phyloP scores from a whole-genome alignment of 495 filamentous ascomycete species.

The Xylaria castorea region DNA sequence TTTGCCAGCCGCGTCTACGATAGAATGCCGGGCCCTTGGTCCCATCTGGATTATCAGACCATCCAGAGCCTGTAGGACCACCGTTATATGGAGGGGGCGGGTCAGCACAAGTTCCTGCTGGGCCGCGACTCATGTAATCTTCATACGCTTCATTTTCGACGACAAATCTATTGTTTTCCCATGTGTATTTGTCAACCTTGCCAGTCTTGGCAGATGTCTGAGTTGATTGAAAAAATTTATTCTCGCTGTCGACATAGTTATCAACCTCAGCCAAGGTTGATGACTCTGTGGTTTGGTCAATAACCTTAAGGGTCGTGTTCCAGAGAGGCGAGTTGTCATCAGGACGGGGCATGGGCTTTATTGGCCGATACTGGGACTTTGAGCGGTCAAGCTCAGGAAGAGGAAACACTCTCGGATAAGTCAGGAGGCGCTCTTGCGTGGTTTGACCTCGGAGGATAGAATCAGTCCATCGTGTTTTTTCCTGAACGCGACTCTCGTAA shows the following conservation, averaged over 20 bases:
- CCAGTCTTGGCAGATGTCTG: not conserved
- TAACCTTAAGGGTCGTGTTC: constrained; percentile 12
- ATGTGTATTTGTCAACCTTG: not conserved
- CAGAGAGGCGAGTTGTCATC: not conserved
- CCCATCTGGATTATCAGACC: constrained; percentile 11
- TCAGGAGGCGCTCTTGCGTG: constrained; percentile 31
- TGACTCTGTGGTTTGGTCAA: not conserved
- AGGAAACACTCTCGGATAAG: constrained; percentile 28
- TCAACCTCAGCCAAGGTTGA: constrained; percentile 15
- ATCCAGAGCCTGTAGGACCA: not conserved
- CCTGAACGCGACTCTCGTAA: constrained; percentile 11
- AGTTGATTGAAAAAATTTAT: constrained; percentile 4
- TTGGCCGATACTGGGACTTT: constrained; percentile 30
- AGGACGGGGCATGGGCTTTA: constrained; percentile 24
- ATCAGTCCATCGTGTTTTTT: constrained; percentile 32
- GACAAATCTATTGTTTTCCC: constrained; percentile 3
- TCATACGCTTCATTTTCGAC: constrained; percentile 21
- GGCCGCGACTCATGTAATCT: not conserved
- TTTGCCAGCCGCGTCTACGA: constrained; percentile 45
- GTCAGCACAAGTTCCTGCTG: not conserved
- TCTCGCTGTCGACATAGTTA: constrained; percentile 25
- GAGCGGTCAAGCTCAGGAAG: constrained; percentile 23
- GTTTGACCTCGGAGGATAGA: constrained; percentile 20
- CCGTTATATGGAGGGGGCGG: constrained; percentile 10
- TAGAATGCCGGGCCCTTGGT: constrained; percentile 20